Percentiles rank a stretch among this genome's conserved stretches.
Conservation (phyloP, 805 yeast species). For the Saccharomycopsis amapae region DNA sequence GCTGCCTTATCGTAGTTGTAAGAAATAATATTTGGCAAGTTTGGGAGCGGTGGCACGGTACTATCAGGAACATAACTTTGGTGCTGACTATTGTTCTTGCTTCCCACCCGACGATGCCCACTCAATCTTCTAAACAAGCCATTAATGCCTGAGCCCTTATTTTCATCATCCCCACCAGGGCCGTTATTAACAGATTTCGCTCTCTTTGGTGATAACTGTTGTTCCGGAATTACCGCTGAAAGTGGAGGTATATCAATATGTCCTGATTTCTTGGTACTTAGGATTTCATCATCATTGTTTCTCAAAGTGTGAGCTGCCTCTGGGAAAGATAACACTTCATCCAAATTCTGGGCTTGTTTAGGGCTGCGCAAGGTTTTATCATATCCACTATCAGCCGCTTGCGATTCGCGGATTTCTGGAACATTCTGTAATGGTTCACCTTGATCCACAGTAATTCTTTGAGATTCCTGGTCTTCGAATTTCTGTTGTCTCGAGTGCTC, state of each 20-base stretch:
- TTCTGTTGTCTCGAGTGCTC: slow-evolving; percentile 22
- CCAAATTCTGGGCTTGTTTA: slow-evolving; percentile 28
- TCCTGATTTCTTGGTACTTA: too few relatives aligned
- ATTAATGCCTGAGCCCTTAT: slow-evolving; percentile 17
- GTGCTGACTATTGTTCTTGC: slow-evolving; percentile 8
- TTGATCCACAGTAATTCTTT: not conserved
- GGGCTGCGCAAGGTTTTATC: slow-evolving; percentile 1
- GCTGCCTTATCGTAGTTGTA: slow-evolving; percentile 7
- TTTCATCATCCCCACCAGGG: not conserved
- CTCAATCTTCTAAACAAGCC: slow-evolving; percentile 31
- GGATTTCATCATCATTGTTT: not conserved
- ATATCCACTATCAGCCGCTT: not conserved
- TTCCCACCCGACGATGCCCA: slow-evolving; percentile 22
- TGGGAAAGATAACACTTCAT: slow-evolving; percentile 29
- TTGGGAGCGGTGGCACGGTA: slow-evolving; percentile 22
- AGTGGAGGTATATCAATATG: not conserved
- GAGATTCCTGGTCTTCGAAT: not conserved
- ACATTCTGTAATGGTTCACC: slow-evolving; percentile 15
- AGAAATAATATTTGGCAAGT: slow-evolving; percentile 14
- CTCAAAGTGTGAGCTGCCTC: slow-evolving; percentile 38
- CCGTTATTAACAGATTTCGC: slow-evolving; percentile 14
- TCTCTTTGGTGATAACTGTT: slow-evolving; percentile 20
- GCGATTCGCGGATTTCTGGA: slow-evolving; percentile 12
- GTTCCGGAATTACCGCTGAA: slow-evolving; percentile 5
- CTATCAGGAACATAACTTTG: slow-evolving; percentile 20